Percentiles rank a stretch among this genome's conserved stretches.
Conservation (phyloP, 257 asterid genomes). For the Eucommia ulmoides region DNA sequence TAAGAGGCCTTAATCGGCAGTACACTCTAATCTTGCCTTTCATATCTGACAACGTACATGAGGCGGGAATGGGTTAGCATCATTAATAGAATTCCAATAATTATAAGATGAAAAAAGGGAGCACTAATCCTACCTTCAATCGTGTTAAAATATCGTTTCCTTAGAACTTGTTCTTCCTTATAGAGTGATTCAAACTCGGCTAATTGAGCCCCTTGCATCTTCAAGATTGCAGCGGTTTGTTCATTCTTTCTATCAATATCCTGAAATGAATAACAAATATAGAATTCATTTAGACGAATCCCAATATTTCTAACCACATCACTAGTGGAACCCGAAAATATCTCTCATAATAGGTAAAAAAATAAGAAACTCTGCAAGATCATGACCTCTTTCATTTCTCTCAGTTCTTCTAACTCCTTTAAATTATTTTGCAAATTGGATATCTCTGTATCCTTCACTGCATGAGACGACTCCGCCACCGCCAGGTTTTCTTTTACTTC, state of each 20-base stretch:
- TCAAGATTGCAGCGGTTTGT: slow-evolving; percentile 91
- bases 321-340: too few species aligned
- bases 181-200: slow-evolving; percentile 91
- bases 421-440: slow-evolving; percentile 58
- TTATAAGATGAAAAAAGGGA: not conserved
- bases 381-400: slow-evolving; percentile 96
- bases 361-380: not conserved
- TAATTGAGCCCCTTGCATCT: slow-evolving; percentile 93
- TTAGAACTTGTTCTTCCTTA: slow-evolving; percentile 81
- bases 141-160: slow-evolving; percentile 85
- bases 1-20: slow-evolving; percentile 89
- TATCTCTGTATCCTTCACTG: slow-evolving; percentile 52
- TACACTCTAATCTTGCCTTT: slow-evolving; percentile 95
- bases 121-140: slow-evolving; percentile 55
- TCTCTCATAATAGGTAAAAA: not conserved
- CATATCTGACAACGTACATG: slow-evolving; percentile 48
- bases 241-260: slow-evolving; percentile 92
- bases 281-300: not conserved
- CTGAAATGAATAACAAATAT: slow-evolving; percentile 20
- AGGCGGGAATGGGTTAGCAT: not conserved
- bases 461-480: slow-evolving; percentile 41
- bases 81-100: not conserved
- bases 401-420: slow-evolving; percentile 76
- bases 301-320: too few species aligned
- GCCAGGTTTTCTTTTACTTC: slow-evolving; percentile 38